These are phyloP conservation scores for Lasiosphaeria hispida DNA, from an alignment of 495 filamentous ascomycete genomes.

Conservation along the genomic window DNA sequence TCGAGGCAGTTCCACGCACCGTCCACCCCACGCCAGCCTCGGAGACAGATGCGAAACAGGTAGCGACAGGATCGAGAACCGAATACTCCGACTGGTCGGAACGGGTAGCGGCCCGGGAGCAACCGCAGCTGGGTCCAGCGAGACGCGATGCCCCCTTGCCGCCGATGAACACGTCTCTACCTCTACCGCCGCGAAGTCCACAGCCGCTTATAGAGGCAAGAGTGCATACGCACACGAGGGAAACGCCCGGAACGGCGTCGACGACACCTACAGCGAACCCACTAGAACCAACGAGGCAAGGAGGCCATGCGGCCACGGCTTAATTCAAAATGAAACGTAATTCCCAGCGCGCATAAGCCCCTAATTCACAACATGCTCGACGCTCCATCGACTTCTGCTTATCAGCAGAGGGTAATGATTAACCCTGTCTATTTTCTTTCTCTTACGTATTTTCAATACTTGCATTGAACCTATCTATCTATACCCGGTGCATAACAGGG, in stretches of 20 bases:
- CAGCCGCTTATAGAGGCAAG: constrained; percentile 9
- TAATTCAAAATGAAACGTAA: constrained; percentile 7
- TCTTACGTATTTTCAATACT: too few species aligned
- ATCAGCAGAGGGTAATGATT: background rate
- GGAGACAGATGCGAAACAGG: constrained; percentile 9
- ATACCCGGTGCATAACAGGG: too few species aligned
- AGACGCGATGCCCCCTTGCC: background rate
- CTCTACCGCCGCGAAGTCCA: constrained; percentile 21
- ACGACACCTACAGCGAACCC: background rate
- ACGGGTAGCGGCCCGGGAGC: background rate
- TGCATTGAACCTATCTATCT: too few species aligned
- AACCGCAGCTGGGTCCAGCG: background rate
- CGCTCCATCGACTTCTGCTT: background rate
- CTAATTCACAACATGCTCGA: background rate
- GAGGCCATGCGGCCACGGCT: constrained; percentile 9
- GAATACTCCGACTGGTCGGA: constrained; percentile 16
- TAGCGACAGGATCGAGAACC: background rate
- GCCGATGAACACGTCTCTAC: background rate
- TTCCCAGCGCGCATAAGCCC: background rate
- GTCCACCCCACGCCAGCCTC: constrained; percentile 1
- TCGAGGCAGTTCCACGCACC: constrained; percentile 13
- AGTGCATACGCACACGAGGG: constrained; percentile 6
- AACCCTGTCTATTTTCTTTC: too few species aligned
- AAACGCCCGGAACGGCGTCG: constrained; percentile 11
- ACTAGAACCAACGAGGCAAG: constrained; percentile 13